Evolutionary conservation across 352 stramenopile genomes (phyloP), one percentile per base, ranked within the genome.

Genomic region (Pythium biforme): DNA sequence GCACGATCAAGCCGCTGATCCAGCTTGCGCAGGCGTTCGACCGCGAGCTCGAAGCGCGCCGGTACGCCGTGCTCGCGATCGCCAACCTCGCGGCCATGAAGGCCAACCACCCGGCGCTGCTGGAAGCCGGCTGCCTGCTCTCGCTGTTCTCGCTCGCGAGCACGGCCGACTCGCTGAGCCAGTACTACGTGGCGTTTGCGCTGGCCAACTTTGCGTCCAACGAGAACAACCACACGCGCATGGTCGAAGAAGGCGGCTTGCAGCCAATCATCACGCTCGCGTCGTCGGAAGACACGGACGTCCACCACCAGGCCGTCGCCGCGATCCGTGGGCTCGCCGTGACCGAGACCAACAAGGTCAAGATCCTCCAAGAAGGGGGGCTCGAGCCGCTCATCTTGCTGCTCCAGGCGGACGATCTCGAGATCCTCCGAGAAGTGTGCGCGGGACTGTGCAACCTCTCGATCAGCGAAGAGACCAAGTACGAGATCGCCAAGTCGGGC

Each of bases 281-380:
- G 10, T 94, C 91, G 43, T 97, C 90, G 0, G 69, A 86, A 29
- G 92, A 98, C 66, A 94, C 83, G 11, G 92, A 97, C 52, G 91
- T 98, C 34, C 96, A 99, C 54, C 93, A 98, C 50, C 93, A 98
- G 71, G 94, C 94, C 11, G 88, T 94, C 26, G 94, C 96, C 26
- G 95, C 94, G 45, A 72, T 99, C 17, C 91, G 96, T 23, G 96
- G 96, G 3, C 81, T 99, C 22, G 90, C 86, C 25, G 90, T 97
- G 22, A 94, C 75, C 19, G 81, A 95, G 19, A 76, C 84, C 11
- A 97, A 97, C 72, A 98, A 98, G 65, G 86, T 98, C 57, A 98
- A 99, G 70, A 98, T 99, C 54, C 83, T 99, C 5, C 94, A 99
- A 55, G 96, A 99, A 82, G 96, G 96, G 17, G 95, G 96, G 0